These are phyloP conservation scores for Ogataea pini DNA, from an alignment of 805 yeast genomes.

Conservation along the genomic window DNA sequence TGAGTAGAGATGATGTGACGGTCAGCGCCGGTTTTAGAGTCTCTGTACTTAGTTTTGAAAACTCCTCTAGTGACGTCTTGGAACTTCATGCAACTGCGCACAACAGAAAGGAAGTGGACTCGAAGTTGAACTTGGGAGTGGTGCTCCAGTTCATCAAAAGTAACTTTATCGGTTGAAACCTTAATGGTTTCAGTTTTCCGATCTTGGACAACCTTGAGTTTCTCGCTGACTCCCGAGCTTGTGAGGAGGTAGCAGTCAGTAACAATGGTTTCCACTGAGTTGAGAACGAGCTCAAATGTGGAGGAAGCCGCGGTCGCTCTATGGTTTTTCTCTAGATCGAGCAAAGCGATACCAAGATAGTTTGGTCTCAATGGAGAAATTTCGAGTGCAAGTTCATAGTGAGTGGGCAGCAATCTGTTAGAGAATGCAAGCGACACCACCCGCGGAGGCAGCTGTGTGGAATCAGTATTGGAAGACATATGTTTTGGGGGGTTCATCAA, in stretches of 20 bases:
- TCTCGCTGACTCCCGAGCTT: conserved; percentile 15
- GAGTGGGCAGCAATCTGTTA: conserved; percentile 39
- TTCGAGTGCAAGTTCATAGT: conserved; percentile 39
- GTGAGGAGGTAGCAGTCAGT: conserved; percentile 35
- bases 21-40: conserved; percentile 50
- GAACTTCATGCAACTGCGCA: conserved; percentile 51
- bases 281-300: conserved; percentile 35
- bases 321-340: conserved; percentile 35
- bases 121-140: conserved; percentile 18
- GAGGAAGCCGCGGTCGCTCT: conserved; percentile 7
- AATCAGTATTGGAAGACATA: background rate
- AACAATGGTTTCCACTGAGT: conserved; percentile 44
- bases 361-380: conserved; percentile 46
- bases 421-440: conserved; percentile 32
- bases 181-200: conserved; percentile 41
- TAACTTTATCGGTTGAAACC: conserved; percentile 31
- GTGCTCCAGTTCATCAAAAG: conserved; percentile 18
- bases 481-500: no score
- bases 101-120: conserved; percentile 51
- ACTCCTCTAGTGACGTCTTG: conserved; percentile 62
- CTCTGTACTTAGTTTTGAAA: conserved; percentile 65
- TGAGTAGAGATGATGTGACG: conserved; percentile 67
- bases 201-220: conserved; percentile 32
- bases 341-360: conserved; percentile 41
- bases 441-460: conserved; percentile 14